These are phyloP conservation scores for Phlebiopsis flavidoalba DNA, from an alignment of 768 basidiomycete species.

Conservation along the genomic window DNA sequence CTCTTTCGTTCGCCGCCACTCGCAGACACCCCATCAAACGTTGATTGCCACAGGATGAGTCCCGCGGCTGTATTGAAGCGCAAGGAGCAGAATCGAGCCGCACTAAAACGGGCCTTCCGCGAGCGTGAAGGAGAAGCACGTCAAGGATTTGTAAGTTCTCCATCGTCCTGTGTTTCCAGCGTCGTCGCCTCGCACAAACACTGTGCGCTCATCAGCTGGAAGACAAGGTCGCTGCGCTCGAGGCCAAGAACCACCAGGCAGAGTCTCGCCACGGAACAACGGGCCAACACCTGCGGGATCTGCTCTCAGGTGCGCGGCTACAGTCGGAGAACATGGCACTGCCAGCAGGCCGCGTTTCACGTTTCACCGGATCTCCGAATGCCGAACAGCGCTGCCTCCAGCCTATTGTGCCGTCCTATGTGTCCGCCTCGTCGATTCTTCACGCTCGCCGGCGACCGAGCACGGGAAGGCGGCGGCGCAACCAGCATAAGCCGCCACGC, in stretches of 20 bases:
- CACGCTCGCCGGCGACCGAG: conserved; percentile 22
- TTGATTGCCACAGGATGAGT: conserved; percentile 49
- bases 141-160: conserved; percentile 79
- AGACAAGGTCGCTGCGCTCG: conserved; percentile 83
- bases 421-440: conserved; percentile 15
- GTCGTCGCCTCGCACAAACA: not conserved
- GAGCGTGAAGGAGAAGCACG: conserved; percentile 97
- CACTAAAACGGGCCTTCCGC: conserved; percentile 92
- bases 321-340: conserved; percentile 85
- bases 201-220: conserved; percentile 55
- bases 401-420: conserved; percentile 11
- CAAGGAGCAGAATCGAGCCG: conserved; percentile 96
- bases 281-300: conserved; percentile 73
- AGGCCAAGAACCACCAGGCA: conserved; percentile 72
- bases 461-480: conserved; percentile 16
- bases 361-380: conserved; percentile 73
- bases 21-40: not conserved
- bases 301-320: conserved; percentile 49
- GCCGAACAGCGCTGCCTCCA: conserved; percentile 13
- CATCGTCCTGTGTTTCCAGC: conserved; percentile 5
- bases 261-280: conserved; percentile 81
- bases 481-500: not conserved
- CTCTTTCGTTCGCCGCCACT: not conserved
- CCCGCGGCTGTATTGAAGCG: conserved; percentile 76
- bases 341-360: conserved; percentile 81